Percentiles rank a stretch among this genome's conserved stretches.
These are phyloP conservation scores for Penicillium simplicissimum DNA, from an alignment of 495 filamentous ascomycete species.

Conservation along the genomic window DNA sequence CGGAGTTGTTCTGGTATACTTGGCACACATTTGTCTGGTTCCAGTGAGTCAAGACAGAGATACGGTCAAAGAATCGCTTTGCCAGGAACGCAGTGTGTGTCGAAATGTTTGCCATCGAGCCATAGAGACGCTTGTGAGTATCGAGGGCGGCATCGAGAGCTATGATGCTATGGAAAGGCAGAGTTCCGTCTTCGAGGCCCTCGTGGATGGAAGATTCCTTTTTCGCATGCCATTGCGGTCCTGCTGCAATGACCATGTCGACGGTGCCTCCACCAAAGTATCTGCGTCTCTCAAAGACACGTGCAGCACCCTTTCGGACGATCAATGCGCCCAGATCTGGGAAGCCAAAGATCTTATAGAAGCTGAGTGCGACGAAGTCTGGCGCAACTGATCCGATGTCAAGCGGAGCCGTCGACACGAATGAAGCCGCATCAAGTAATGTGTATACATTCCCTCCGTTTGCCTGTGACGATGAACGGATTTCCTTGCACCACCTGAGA, in stretches of 20 bases:
- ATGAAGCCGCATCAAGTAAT: conserved; percentile 86
- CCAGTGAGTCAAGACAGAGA: conserved; percentile 61
- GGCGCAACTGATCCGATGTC: conserved; percentile 71
- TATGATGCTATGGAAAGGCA: conserved; percentile 85
- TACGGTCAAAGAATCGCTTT: conserved; percentile 54
- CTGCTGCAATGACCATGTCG: conserved; percentile 62
- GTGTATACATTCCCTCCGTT: conserved; percentile 53
- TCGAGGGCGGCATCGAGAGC: conserved; percentile 74
- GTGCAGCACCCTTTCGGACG: conserved; percentile 68
- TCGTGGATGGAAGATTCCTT: conserved; percentile 76
- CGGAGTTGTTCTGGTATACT: conserved; percentile 56
- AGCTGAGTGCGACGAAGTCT: conserved; percentile 86
- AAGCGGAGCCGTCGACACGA: conserved; percentile 74
- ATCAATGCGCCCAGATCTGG: conserved; percentile 89
- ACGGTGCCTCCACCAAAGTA: conserved; percentile 98
- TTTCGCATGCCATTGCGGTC: conserved; percentile 64
- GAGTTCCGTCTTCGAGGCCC: conserved; percentile 83
- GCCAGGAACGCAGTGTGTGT: conserved; percentile 72
- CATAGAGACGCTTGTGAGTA: conserved; percentile 67
- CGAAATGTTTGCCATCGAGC: conserved; percentile 68
- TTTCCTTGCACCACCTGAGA: conserved; percentile 61
- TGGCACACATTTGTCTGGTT: conserved; percentile 68
- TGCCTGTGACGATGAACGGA: conserved; percentile 40
- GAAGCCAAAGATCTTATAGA: conserved; percentile 97
- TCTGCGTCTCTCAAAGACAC: conserved; percentile 60